A percentile compares a stretch with the other conserved stretches of the same genome.
Conservation (phyloP, 257 asterid species). For the Petunia axillaris region DNA sequence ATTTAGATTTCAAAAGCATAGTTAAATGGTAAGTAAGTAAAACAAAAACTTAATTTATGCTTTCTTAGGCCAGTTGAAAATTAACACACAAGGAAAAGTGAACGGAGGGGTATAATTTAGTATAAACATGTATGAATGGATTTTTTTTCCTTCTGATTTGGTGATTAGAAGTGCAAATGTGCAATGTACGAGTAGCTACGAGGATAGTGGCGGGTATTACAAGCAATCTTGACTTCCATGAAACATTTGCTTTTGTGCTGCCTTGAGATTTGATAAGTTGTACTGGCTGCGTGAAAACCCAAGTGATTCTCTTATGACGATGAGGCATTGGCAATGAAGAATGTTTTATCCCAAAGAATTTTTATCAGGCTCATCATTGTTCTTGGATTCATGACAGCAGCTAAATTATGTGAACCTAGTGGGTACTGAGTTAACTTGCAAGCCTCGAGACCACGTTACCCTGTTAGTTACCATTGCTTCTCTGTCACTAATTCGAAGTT, state of each 20-base stretch:
- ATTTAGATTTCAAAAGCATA: too few species aligned
- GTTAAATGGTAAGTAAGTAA: too few species aligned
- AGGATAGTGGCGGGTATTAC: constrained; percentile 24
- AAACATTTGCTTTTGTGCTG: constrained; percentile 37
- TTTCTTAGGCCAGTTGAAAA: too few species aligned
- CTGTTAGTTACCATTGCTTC: too few species aligned
- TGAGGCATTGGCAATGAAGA: neutral
- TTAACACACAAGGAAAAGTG: too few species aligned
- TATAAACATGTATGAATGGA: neutral
- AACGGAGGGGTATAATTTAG: too few species aligned
- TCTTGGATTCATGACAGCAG: neutral
- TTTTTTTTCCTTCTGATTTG: too few species aligned
- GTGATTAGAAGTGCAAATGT: neutral
- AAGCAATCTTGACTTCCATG: constrained; percentile 33
- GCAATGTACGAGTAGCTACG: constrained; percentile 12
- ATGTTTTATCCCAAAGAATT: neutral
- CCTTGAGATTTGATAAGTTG: constrained; percentile 48
- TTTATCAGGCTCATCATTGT: neutral
- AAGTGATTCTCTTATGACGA: neutral
- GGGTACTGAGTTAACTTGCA: too few species aligned
- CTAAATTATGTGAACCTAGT: too few species aligned
- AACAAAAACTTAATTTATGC: too few species aligned
- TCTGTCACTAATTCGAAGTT: too few species aligned
- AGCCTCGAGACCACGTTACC: too few species aligned
- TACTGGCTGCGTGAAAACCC: constrained; percentile 21